phyloP scores from a whole-genome alignment of 2,329 filamentous ascomycete genomes.

The Dothiorella sarmentorum region DNA sequence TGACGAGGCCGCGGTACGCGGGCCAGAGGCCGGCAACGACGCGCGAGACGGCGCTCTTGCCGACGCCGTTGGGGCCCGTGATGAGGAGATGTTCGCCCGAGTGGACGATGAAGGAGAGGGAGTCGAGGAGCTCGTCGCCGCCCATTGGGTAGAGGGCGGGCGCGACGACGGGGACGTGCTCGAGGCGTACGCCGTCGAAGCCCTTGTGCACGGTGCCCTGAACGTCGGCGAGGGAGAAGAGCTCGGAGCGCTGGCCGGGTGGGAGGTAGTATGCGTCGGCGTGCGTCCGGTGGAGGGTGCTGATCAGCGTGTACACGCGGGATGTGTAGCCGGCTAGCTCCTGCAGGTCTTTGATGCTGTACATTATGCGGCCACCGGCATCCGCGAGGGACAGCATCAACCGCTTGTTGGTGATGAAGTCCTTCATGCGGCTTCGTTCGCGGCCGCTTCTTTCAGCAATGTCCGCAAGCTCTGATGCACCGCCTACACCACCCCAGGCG shows the following conservation, averaged over 20 bases:
- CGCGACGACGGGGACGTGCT: slow-evolving; percentile 89
- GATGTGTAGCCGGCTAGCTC: slow-evolving; percentile 95
- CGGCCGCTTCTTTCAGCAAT: slow-evolving; percentile 51
- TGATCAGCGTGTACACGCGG: slow-evolving; percentile 91
- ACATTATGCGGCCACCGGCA: slow-evolving; percentile 98
- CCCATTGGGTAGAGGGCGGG: slow-evolving; percentile 84
- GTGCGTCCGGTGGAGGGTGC: slow-evolving; percentile 89
- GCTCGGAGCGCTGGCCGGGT: slow-evolving; percentile 65
- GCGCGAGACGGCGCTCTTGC: slow-evolving; percentile 84
- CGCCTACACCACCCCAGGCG: slow-evolving; percentile 84
- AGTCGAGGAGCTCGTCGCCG: slow-evolving; percentile 87
- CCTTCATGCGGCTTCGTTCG: slow-evolving; percentile 88
- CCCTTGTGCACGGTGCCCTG: slow-evolving; percentile 93
- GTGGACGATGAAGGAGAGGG: slow-evolving; percentile 82
- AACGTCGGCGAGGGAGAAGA: slow-evolving; percentile 85
- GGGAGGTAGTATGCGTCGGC: slow-evolving; percentile 79
- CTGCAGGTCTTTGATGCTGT: slow-evolving; percentile 96
- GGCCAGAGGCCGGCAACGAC: slow-evolving; percentile 94
- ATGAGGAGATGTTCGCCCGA: slow-evolving; percentile 91
- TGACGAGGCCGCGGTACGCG: slow-evolving; percentile 88
- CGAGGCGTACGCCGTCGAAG: slow-evolving; percentile 89
- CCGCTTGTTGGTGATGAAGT: slow-evolving; percentile 98
- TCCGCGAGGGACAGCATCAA: slow-evolving; percentile 97
- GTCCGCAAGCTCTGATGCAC: slow-evolving; percentile 63
- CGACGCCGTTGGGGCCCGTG: slow-evolving; percentile 90